These are phyloP conservation scores for Gigaspora rosea DNA, from an alignment of 192 early-diverging fungal species.

Conservation along the genomic window DNA sequence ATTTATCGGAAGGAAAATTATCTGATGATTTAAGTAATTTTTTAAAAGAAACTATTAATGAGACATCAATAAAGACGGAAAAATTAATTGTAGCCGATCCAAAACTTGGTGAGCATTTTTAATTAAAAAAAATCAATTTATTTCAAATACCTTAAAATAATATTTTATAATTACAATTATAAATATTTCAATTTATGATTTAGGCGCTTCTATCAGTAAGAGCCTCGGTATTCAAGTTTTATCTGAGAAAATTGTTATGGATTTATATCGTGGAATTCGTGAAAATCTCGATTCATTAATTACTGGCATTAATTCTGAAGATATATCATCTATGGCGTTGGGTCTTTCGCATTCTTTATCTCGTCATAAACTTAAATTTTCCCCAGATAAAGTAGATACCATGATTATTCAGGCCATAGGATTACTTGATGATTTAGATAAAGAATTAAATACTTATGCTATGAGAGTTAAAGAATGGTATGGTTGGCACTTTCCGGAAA, in stretches of 20 bases:
- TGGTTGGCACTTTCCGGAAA: conserved; percentile 99
- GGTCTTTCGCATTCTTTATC: conserved; percentile 99
- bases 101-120: conserved; percentile 77
- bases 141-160: neutral
- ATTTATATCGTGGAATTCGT: conserved; percentile 96
- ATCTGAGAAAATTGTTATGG: conserved; percentile 81
- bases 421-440: conserved; percentile 98
- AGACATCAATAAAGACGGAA: conserved; percentile 71
- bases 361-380: conserved; percentile 99
- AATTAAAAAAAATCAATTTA: neutral
- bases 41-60: conserved; percentile 78
- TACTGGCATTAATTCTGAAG: conserved; percentile 80
- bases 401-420: conserved; percentile 99
- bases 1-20: conserved; percentile 94
- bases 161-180: neutral
- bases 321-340: conserved; percentile 93
- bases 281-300: conserved; percentile 90
- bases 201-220: conserved; percentile 63
- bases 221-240: conserved; percentile 77
- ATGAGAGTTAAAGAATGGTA: conserved; percentile 91
- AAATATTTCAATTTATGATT: neutral
- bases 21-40: conserved; percentile 94
- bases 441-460: conserved; percentile 97
- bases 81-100: conserved; percentile 87
- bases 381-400: conserved; percentile 98